Evolutionary conservation across 192 early-diverging fungal genomes (phyloP).

Genomic region (Podila epigama): DNA sequence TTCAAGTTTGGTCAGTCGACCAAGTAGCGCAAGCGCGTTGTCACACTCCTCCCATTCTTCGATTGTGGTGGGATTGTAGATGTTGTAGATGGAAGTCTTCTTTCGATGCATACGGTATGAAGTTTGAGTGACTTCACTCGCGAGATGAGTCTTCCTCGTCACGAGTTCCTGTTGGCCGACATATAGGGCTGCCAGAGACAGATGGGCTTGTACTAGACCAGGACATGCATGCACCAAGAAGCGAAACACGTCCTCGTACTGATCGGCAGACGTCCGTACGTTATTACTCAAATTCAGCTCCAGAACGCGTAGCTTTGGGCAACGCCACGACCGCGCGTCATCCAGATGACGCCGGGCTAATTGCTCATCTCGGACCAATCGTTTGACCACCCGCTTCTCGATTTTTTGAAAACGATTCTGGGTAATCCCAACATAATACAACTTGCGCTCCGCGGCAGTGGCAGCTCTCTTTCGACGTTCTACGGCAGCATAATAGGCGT

Average conservation of each 20-base stretch:
- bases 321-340: background rate
- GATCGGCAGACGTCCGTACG: background rate
- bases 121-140: no score
- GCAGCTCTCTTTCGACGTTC: background rate
- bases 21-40: background rate
- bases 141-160: no score
- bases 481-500: no score
- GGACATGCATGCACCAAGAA: background rate
- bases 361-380: background rate
- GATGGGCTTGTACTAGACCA: background rate
- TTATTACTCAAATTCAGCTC: background rate
- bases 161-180: background rate
- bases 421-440: background rate
- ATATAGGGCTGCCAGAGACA: background rate
- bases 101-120: background rate
- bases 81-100: background rate
- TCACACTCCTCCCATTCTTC: background rate
- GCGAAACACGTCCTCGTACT: background rate
- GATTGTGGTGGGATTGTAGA: background rate
- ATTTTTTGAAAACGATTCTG: background rate
- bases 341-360: background rate
- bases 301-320: background rate
- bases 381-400: background rate
- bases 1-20: background rate
- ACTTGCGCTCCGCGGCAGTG: background rate